phyloP scores from a whole-genome alignment of 202 grass and related monocot species.

The Setaria italica region DNA sequence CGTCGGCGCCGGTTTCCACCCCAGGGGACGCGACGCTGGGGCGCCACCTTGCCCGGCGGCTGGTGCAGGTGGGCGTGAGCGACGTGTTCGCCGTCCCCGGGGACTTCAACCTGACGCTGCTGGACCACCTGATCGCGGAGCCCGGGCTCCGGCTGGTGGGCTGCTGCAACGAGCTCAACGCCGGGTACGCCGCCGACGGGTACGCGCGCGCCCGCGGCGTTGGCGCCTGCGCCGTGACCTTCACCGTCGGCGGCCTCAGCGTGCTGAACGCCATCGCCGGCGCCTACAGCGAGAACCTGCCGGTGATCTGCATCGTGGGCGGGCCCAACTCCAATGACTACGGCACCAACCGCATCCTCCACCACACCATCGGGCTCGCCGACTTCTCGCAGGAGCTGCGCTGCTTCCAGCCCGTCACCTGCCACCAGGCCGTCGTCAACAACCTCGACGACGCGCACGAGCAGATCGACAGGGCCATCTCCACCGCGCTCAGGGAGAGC shows the following conservation, averaged over 20 bases:
- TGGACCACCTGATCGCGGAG: slow-evolving; percentile 79
- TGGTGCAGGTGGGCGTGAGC: slow-evolving; percentile 59
- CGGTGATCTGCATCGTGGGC: slow-evolving; percentile 43
- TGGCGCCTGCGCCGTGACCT: slow-evolving; percentile 61
- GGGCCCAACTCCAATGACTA: slow-evolving; percentile 59
- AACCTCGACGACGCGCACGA: slow-evolving; percentile 72
- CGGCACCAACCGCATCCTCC: slow-evolving; percentile 51
- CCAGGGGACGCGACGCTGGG: slow-evolving; percentile 36
- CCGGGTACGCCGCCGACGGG: slow-evolving; percentile 61
- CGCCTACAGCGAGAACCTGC: slow-evolving; percentile 51
- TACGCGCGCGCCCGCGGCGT: slow-evolving; percentile 54
- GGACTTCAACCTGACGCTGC: slow-evolving; percentile 84
- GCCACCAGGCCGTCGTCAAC: slow-evolving; percentile 62
- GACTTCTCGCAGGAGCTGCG: slow-evolving; percentile 57
- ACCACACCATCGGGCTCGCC: slow-evolving; percentile 50
- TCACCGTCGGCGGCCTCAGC: slow-evolving; percentile 59
- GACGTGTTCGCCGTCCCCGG: slow-evolving; percentile 78
- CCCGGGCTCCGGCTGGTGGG: slow-evolving; percentile 57
- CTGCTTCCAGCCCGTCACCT: slow-evolving; percentile 62
- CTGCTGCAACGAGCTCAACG: slow-evolving; percentile 77
- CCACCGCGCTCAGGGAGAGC: slow-evolving; percentile 65
- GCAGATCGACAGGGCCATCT: slow-evolving; percentile 68
- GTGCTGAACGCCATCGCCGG: slow-evolving; percentile 50
- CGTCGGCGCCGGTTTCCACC: background rate
- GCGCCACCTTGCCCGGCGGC: slow-evolving; percentile 46